These are phyloP conservation scores for Penicillium malachiteum DNA, from an alignment of 495 filamentous ascomycete species.

Conservation along the genomic window DNA sequence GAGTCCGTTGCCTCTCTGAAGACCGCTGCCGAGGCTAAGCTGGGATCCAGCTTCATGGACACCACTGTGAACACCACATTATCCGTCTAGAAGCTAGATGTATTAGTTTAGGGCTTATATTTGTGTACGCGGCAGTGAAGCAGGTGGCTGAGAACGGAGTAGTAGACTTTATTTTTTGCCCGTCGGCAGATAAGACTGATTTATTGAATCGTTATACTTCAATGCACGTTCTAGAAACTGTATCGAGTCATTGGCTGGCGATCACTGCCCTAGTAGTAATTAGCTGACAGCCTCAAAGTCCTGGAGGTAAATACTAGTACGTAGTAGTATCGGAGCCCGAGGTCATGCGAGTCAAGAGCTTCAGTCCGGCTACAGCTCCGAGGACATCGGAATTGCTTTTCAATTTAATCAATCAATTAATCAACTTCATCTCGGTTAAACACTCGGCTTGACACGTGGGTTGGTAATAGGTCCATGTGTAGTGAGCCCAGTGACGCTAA, in stretches of 20 bases:
- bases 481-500: constrained; percentile 6
- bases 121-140: too few relatives aligned
- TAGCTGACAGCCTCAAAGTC: background rate
- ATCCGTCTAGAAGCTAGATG: background rate
- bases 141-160: too few relatives aligned
- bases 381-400: too few relatives aligned
- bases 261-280: background rate
- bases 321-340: background rate
- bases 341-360: too few relatives aligned
- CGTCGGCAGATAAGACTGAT: background rate
- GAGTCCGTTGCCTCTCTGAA: constrained; percentile 7
- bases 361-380: too few relatives aligned
- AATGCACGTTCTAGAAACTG: constrained; percentile 4
- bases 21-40: constrained; percentile 5
- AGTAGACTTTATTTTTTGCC: background rate
- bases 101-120: background rate
- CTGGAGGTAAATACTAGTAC: background rate
- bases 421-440: constrained; percentile 17
- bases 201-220: background rate
- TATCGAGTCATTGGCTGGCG: constrained; percentile 4
- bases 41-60: constrained; percentile 12
- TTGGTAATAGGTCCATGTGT: constrained; percentile 10
- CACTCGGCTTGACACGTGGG: constrained; percentile 15
- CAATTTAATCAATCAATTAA: background rate
- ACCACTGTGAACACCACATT: constrained; percentile 7